Base-by-base conservation (phyloP, 768 basidiomycete species). In the Leccinum longicurvipes region DNA sequence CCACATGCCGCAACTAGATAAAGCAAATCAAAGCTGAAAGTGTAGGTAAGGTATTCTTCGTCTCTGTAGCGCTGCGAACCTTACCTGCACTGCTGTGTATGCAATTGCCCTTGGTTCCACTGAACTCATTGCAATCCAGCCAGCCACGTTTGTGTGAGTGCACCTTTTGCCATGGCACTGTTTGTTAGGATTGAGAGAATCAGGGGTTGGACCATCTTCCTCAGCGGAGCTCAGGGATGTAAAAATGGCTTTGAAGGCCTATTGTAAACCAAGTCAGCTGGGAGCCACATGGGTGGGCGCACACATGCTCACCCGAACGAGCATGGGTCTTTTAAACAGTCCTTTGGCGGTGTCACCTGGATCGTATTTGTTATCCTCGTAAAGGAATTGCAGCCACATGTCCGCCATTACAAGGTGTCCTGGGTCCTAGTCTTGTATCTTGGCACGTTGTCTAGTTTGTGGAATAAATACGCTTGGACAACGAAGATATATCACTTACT, bases 181-280 rank as follows among this genome's bases (percentile, higher is more conserved):
- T 23, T 53, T 53, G 6, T 24, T 24, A 17, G 42, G n/a, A n/a
- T n/a, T n/a, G n/a, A n/a, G n/a, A n/a, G n/a, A 44, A 21, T 4
- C 12, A 6, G 23, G 8, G 6, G 21, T 17, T 21, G 19, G n/a
- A n/a, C n/a, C n/a, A 17, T 45, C 42, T n/a, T 32, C n/a, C 2
- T 51, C 27, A 32, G 32, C 48, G 0, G 39, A 55, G 28, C 48
- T 55, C 4, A 39, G 47, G 5, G 41, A 55, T 23, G 47, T 55
- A 4, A 55, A 55, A 1, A 55, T 49, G 1, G 8, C 6, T 32
- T 50, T 49, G 47, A 55, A 53, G 31, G 52, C 44, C 44, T 53
- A 12, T 46, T 14, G 15, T 39, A 39, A 3, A 6, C 14, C 9
- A 9, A 50, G 21, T 32, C 14, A 50, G 28, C 32, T 21, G 14